Evolutionary conservation across 148 eudicot species (phyloP).

Genomic region (Spergularia marina): DNA sequence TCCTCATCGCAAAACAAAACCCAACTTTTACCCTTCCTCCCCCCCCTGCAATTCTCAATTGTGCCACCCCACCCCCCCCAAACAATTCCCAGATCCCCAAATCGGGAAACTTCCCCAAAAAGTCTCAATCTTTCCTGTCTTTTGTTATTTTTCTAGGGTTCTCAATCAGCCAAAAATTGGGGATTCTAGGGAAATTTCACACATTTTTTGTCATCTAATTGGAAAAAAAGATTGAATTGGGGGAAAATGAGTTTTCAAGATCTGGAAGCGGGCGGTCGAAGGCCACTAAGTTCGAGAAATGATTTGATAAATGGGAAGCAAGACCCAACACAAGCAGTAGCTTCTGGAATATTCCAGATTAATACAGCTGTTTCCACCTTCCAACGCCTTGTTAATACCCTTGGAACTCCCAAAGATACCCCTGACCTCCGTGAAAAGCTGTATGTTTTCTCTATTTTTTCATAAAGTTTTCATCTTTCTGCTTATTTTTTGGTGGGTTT

Average conservation of each 20-base stretch:
- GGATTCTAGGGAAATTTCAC: neutral
- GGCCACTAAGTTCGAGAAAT: constrained; percentile 42
- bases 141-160: constrained; percentile 2
- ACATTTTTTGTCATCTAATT: neutral
- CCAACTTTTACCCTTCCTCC: neutral
- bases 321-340: constrained; percentile 65
- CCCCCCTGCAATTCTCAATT: neutral
- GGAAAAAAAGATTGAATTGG: neutral
- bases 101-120: neutral
- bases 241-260: constrained; percentile 75
- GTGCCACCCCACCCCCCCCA: neutral
- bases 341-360: constrained; percentile 76
- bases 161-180: neutral
- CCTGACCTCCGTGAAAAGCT: constrained; percentile 80
- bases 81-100: constrained; percentile 8
- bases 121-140: neutral
- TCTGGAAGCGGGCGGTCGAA: constrained; percentile 51
- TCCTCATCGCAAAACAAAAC: neutral
- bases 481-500: neutral
- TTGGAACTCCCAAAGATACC: constrained; percentile 89
- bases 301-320: constrained; percentile 44
- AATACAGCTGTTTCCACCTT: constrained; percentile 81
- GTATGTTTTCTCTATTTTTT: constrained; percentile 24
- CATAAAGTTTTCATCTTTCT: neutral
- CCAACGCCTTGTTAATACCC: constrained; percentile 80